Conservation (phyloP, 139 green algal species). For the Chloropicon primus region DNA sequence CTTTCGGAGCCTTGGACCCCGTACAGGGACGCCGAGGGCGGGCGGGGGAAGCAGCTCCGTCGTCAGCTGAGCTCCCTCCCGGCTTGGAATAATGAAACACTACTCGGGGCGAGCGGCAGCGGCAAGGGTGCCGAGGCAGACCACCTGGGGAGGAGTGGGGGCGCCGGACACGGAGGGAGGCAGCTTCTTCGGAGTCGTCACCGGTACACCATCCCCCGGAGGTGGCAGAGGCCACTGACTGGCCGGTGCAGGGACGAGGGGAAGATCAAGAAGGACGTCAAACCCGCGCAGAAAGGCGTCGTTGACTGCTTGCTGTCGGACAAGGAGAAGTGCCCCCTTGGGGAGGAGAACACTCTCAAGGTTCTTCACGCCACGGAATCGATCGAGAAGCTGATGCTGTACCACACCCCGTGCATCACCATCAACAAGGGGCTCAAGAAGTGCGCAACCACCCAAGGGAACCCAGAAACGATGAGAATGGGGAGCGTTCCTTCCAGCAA, state of each 20-base stretch:
- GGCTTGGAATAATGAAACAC: neutral
- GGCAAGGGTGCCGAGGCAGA: neutral
- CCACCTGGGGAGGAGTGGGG: neutral
- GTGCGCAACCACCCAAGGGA: neutral
- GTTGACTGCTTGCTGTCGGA: neutral
- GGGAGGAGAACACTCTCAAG: neutral
- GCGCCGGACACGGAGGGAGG: too few species aligned
- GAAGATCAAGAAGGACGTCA: neutral
- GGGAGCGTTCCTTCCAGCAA: neutral
- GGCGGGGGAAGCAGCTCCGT: neutral
- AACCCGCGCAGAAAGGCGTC: neutral
- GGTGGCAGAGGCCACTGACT: neutral
- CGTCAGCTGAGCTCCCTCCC: neutral
- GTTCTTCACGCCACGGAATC: neutral
- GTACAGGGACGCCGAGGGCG: neutral
- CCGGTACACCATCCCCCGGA: neutral
- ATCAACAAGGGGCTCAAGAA: neutral
- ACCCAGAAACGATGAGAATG: neutral
- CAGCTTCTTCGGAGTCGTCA: neutral
- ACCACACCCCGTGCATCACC: neutral
- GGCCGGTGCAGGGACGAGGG: conserved; percentile 2
- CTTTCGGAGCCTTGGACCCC: neutral
- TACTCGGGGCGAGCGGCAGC: neutral
- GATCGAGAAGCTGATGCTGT: neutral
- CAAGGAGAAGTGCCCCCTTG: neutral